These are phyloP conservation scores for Penicillium sp. DNA, from an alignment of 2,329 filamentous ascomycete species.

Conservation along the genomic window DNA sequence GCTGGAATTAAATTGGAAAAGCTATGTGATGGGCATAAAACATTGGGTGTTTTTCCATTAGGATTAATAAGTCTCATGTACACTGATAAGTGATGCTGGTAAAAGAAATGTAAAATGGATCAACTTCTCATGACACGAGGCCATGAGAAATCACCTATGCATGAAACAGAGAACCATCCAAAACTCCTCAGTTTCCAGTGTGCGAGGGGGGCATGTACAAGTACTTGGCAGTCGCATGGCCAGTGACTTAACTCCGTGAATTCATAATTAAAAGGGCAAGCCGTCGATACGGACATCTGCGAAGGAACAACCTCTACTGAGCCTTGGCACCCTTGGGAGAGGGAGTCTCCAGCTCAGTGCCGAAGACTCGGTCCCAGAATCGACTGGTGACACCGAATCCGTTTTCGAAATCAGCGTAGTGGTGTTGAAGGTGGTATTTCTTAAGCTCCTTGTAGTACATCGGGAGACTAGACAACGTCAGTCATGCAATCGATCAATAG, in stretches of 20 bases:
- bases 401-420: slow-evolving; percentile 97
- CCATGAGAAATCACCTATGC: slow-evolving; percentile 14
- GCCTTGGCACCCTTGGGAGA: slow-evolving; percentile 37
- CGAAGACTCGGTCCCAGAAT: slow-evolving; percentile 93
- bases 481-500: neutral
- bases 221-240: neutral
- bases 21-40: neutral
- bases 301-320: slow-evolving; percentile 26
- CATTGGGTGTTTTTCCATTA: slow-evolving; percentile 13
- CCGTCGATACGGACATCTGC: neutral
- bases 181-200: slow-evolving; percentile 16
- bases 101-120: slow-evolving; percentile 3
- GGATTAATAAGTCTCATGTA: slow-evolving; percentile 20
- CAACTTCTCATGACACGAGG: slow-evolving; percentile 2
- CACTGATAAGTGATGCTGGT: slow-evolving; percentile 23
- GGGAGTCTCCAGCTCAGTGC: slow-evolving; percentile 68
- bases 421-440: slow-evolving; percentile 95
- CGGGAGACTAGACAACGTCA: slow-evolving; percentile 60
- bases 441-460: slow-evolving; percentile 88
- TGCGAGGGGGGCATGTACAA: slow-evolving; percentile 12
- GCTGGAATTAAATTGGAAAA: neutral
- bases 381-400: slow-evolving; percentile 94
- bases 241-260: slow-evolving; percentile 11
- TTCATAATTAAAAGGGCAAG: slow-evolving; percentile 14
- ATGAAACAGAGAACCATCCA: slow-evolving; percentile 12